Percentiles rank a stretch among this genome's conserved stretches.
These are phyloP conservation scores for Penicillium olsonii DNA, from an alignment of 2,329 filamentous ascomycete genomes.

Conservation along the genomic window DNA sequence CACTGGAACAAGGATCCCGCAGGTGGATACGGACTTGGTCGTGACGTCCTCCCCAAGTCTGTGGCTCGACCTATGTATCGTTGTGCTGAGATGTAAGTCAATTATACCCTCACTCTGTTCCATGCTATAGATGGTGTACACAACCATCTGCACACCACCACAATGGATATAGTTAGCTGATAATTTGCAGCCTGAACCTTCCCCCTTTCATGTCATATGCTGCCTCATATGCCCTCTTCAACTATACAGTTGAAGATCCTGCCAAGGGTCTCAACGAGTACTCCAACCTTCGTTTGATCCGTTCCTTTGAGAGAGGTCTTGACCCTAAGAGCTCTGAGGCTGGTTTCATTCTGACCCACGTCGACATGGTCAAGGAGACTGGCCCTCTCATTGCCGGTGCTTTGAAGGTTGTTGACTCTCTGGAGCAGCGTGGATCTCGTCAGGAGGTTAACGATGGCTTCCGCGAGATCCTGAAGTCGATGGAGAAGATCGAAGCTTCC, in stretches of 20 bases:
- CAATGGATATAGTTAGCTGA: slow-evolving; percentile 20
- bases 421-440: slow-evolving; percentile 53
- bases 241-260: slow-evolving; percentile 62
- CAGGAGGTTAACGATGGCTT: slow-evolving; percentile 66
- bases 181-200: slow-evolving; percentile 62
- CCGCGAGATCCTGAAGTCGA: slow-evolving; percentile 60
- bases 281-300: slow-evolving; percentile 74
- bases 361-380: slow-evolving; percentile 92
- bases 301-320: slow-evolving; percentile 87
- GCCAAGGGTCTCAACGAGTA: slow-evolving; percentile 56
- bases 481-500: slow-evolving; percentile 70
- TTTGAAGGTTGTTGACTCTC: slow-evolving; percentile 64
- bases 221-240: slow-evolving; percentile 64
- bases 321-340: slow-evolving; percentile 87
- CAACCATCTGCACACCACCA: too few species aligned
- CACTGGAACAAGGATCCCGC: slow-evolving; percentile 60
- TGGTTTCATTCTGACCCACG: slow-evolving; percentile 92
- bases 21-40: slow-evolving; percentile 74
- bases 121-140: background rate
- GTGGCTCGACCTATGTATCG: slow-evolving; percentile 80
- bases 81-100: slow-evolving; percentile 81
- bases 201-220: slow-evolving; percentile 91
- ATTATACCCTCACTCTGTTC: background rate
- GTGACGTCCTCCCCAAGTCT: slow-evolving; percentile 70
- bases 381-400: slow-evolving; percentile 74